These are phyloP conservation scores for Penicillium sp. DNA, from an alignment of 2,329 filamentous ascomycete species.

Conservation along the genomic window DNA sequence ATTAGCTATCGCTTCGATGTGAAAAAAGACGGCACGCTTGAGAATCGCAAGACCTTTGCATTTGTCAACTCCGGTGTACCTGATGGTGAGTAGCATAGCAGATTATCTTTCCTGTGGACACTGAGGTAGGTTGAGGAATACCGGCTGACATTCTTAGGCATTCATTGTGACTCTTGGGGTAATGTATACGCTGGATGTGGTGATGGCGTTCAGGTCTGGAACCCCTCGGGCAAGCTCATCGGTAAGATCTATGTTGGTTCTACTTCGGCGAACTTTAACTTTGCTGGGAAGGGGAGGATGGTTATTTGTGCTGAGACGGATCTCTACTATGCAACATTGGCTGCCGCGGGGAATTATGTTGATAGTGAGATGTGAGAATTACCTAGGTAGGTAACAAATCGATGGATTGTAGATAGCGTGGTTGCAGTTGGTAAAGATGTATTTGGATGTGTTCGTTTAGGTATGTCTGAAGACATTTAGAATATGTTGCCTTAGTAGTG, in stretches of 20 bases:
- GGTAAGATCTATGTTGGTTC: slow-evolving; percentile 48
- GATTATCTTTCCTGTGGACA: neutral
- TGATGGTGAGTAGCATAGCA: neutral
- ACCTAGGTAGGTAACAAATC: no score
- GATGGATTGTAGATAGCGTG: neutral
- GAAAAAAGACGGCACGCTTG: neutral
- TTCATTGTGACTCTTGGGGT: slow-evolving; percentile 50
- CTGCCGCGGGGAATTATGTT: slow-evolving; percentile 14
- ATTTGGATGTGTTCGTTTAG: no score
- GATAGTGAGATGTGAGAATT: slow-evolving; percentile 14
- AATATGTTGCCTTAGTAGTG: no score
- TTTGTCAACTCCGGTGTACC: neutral
- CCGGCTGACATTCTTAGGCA: slow-evolving; percentile 16
- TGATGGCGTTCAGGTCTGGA: slow-evolving; percentile 53
- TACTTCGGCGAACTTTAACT: slow-evolving; percentile 46
- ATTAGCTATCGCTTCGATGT: neutral
- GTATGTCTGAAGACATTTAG: no score
- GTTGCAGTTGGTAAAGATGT: neutral
- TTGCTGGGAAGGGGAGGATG: slow-evolving; percentile 32
- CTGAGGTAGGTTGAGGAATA: neutral
- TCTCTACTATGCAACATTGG: slow-evolving; percentile 18
- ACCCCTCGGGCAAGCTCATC: slow-evolving; percentile 46
- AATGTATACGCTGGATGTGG: slow-evolving; percentile 54
- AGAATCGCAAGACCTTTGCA: neutral
- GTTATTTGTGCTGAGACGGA: slow-evolving; percentile 19